Evolutionary conservation across 1,139 yeast species (phyloP).

Genomic region (Zygoascus meyerae): DNA sequence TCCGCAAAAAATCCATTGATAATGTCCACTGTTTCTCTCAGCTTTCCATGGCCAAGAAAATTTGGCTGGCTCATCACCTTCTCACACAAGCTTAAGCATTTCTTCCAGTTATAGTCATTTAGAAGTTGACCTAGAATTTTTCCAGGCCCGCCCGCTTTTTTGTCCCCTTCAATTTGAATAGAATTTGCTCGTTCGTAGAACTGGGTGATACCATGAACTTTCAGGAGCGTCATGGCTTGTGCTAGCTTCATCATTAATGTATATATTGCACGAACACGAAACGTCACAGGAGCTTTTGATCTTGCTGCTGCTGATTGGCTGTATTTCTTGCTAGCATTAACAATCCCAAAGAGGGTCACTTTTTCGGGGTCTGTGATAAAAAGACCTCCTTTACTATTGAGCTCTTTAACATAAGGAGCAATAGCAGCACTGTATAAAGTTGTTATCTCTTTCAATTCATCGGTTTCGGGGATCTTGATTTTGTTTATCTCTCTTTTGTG

Average conservation of each 20-base stretch:
- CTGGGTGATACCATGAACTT: constrained; percentile 75
- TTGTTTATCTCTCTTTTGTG: constrained; percentile 62
- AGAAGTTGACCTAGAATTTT: constrained; percentile 39
- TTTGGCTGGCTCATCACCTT: constrained; percentile 31
- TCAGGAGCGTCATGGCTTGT: constrained; percentile 45
- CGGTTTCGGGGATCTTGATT: constrained; percentile 48
- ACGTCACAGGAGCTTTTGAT: constrained; percentile 21
- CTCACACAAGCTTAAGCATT: constrained; percentile 38
- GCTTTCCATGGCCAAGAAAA: constrained; percentile 69
- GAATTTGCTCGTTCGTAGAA: constrained; percentile 49
- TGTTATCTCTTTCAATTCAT: constrained; percentile 49
- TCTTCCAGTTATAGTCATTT: constrained; percentile 45
- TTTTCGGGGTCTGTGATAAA: constrained; percentile 58
- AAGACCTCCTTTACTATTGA: constrained; percentile 58
- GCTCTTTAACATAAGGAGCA: constrained; percentile 56
- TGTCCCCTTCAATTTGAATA: constrained; percentile 15
- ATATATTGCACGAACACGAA: constrained; percentile 28
- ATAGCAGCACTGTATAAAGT: constrained; percentile 55
- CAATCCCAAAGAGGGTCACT: constrained; percentile 65
- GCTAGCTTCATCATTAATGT: constrained; percentile 71
- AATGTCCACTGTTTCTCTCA: constrained; percentile 55
- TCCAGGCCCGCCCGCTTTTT: constrained; percentile 26
- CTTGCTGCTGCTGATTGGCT: constrained; percentile 23
- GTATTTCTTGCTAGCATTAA: constrained; percentile 58
- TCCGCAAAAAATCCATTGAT: constrained; percentile 47